Conservation (phyloP, 2,329 filamentous ascomycete genomes). For the Phaeomoniella chlamydospora region DNA sequence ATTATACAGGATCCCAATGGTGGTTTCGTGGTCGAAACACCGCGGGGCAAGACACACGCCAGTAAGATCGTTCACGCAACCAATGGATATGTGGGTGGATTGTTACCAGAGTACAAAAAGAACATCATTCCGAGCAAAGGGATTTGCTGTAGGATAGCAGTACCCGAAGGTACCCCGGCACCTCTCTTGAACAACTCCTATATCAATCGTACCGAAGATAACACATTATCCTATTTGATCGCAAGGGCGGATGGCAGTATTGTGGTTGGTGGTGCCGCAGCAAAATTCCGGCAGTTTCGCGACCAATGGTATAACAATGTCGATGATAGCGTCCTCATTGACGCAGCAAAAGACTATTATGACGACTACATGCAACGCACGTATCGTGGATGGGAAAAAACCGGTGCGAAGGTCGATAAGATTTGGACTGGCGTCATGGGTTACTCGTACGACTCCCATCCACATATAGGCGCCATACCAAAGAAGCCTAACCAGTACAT, state of each 20-base stretch:
- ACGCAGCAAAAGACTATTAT: slow-evolving; percentile 23
- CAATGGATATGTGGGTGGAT: slow-evolving; percentile 66
- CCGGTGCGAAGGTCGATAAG: slow-evolving; percentile 15
- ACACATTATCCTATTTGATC: slow-evolving; percentile 39
- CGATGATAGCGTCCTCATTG: slow-evolving; percentile 32
- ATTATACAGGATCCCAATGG: neutral
- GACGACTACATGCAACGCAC: slow-evolving; percentile 21
- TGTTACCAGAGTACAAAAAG: slow-evolving; percentile 54
- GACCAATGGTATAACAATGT: slow-evolving; percentile 30
- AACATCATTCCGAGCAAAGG: slow-evolving; percentile 66
- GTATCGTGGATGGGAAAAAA: slow-evolving; percentile 20
- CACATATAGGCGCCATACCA: slow-evolving; percentile 36
- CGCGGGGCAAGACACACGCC: slow-evolving; percentile 48
- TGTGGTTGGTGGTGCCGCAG: slow-evolving; percentile 48
- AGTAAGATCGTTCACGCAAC: slow-evolving; percentile 60
- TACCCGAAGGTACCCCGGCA: slow-evolving; percentile 9
- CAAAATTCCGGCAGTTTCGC: slow-evolving; percentile 17
- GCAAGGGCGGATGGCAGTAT: slow-evolving; percentile 36
- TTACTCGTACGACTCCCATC: slow-evolving; percentile 31
- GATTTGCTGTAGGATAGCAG: slow-evolving; percentile 16
- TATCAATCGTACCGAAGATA: slow-evolving; percentile 10
- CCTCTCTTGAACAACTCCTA: slow-evolving; percentile 16
- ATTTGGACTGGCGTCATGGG: slow-evolving; percentile 35
- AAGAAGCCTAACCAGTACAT: slow-evolving; percentile 35
- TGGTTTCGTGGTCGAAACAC: slow-evolving; percentile 40